Percentiles rank a stretch among this genome's conserved stretches.
Evolutionary conservation across 768 basidiomycete genomes (phyloP).

Genomic region (Tephrocybe sp.): DNA sequence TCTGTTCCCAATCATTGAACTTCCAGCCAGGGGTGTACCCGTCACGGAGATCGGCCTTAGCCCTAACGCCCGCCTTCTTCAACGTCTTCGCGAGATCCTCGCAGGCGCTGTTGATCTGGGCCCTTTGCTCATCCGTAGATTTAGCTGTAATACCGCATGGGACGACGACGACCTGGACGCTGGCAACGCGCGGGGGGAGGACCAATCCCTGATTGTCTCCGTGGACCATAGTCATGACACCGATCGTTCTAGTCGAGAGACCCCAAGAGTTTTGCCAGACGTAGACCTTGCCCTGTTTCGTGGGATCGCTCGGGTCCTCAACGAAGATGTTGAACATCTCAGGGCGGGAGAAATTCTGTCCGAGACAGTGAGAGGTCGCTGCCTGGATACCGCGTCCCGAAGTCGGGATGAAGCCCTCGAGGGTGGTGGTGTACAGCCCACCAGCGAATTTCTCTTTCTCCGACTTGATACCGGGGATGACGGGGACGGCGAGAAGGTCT

Average conservation of each 20-base stretch:
- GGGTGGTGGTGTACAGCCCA: constrained; percentile 95
- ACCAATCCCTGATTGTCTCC: constrained; percentile 98
- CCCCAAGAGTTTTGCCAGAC: constrained; percentile 99
- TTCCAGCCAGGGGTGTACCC: constrained; percentile 99
- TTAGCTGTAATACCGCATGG: constrained; percentile 94
- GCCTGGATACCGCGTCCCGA: constrained; percentile 97
- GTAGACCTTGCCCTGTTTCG: constrained; percentile 64
- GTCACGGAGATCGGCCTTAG: constrained; percentile 89
- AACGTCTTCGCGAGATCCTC: constrained; percentile 73
- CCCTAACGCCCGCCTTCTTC: constrained; percentile 70
- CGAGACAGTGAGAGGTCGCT: constrained; percentile 96
- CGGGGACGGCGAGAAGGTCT: constrained; percentile 95
- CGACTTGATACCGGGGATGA: constrained; percentile 95
- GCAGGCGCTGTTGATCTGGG: constrained; percentile 72
- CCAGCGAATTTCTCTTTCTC: constrained; percentile 99
- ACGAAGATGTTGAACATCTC: constrained; percentile 99
- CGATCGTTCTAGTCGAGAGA: constrained; percentile 91
- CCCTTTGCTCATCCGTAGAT: constrained; percentile 64
- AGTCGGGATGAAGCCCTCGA: constrained; percentile 97
- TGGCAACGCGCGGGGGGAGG: constrained; percentile 96
- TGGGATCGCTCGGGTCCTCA: constrained; percentile 83
- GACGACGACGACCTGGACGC: constrained; percentile 85
- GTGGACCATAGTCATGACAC: constrained; percentile 99
- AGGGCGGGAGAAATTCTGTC: constrained; percentile 94
- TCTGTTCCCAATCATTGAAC: constrained; percentile 99